Base-by-base conservation (phyloP, 192 early-diverging fungal genomes). In the Coemansia sp. region DNA sequence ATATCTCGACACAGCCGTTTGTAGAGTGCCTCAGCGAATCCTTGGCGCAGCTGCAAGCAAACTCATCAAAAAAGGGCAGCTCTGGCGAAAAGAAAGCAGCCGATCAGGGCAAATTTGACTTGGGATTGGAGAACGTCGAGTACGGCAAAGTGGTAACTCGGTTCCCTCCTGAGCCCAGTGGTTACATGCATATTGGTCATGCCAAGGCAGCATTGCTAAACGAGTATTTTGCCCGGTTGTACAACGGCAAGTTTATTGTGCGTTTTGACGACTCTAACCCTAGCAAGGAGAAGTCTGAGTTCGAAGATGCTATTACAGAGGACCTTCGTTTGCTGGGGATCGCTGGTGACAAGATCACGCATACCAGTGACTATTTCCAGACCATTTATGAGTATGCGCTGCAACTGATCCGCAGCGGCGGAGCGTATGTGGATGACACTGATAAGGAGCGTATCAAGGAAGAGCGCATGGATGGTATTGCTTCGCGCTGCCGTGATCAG, bases 261-360 rank as follows among this genome's bases (percentile, higher is more conserved):
- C 89, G 97, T 18, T 98, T 99, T 53, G 97, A 99, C 72, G 96
- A 99, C 74, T 97, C 97, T 31, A 99, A 99, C 70, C 97, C 97
- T 11, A 80, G 65, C 45, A 99, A 99, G 79, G 97, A 99, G 78
- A 94, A 91, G 84, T 80, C 63, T 45, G 97, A 99, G 81, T 99
- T 93, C 53, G 93, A 99, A 80, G 86, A 96, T 44, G 73, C 87
- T 15, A 99, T 99, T 68, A 88, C 87, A 61, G 93, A 96, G 83
- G 97, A 99, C 67, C 70, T 99, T 63, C 40, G 68, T n/a, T 75
- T 94, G 41, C 80, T 99, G 28, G 96, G 91, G 20, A 90, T 99
- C 65, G 70, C 81, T 44, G 82, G 85, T 9, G 88, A 93, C 31
- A 45, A 68, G 35, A 76, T 89, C 31, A 81, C 93, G 26, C 92